Base-by-base conservation (phyloP, 2,329 filamentous ascomycete species). In the Tolypocladium album region DNA sequence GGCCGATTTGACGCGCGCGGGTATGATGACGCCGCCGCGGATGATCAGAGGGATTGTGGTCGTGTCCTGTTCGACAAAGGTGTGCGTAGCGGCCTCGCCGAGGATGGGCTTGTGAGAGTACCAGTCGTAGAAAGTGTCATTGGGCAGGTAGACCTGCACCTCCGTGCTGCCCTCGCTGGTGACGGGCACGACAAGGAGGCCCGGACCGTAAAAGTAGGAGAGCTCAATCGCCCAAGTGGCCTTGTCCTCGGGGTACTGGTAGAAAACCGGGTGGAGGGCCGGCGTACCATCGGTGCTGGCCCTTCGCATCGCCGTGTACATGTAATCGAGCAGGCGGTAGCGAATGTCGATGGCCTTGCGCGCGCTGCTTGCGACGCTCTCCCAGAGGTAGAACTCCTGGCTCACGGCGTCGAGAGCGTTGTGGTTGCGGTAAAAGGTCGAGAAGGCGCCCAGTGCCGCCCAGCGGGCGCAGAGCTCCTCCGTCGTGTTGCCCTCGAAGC, bases 271-370 rank as follows among this genome's bases (percentile, higher is more conserved):
- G 65, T 84, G 85, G 59, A 91, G 75, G 63, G 86, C 76, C 0
- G 89, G 88, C 1, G 79, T 80, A 40, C 89, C 89, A 31, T 80
- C 80, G 22, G 76, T 67, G 38, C 78, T 81, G 69, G 89, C 82
- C 60, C 75, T 73, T 68, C 86, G 77, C 65, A 91, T 78, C 0
- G 85, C 83, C 1, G 89, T 92, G 77, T 93, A 92, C 61, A 90
- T 79, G 74, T 92, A 92, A 67, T 92, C 89, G n/a, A 93, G 78
- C n/a, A 92, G 77, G 39, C 82, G 80, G 75, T 92, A 92, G n/a
- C 89, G 82, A 56, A 86, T 85, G 38, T 81, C 81, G 66, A 92
- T 90, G 22, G 85, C 87, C 61, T 83, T 86, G 59, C 80, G 81
- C 0, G 88, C 88, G 0, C 87, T 86, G 11, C 79, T 74, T 0